Base-by-base conservation (phyloP, 164 flowering plant genomes). In the Cinnamomum micranthum region DNA sequence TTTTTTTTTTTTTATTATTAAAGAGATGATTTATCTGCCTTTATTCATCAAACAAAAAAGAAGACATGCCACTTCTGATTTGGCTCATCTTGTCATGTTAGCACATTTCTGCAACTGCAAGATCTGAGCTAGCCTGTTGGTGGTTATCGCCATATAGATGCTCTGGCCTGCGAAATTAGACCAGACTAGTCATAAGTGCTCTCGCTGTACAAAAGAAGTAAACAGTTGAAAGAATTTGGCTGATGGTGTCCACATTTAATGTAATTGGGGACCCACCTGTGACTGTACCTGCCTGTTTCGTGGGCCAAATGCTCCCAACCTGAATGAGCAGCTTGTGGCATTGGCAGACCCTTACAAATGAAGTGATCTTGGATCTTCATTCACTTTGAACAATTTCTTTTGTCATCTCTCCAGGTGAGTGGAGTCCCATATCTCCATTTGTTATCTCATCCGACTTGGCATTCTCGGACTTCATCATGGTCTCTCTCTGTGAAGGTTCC, bases 381-480 rank as follows among this genome's bases (percentile, higher is more conserved):
- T 64, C 67, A 25, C 67, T n/a, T n/a, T n/a, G n/a, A n/a, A 28
- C 33, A 13, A 24, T 27, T 33, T 67, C n/a, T 67, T 7, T 31
- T 7, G 33, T 67, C 28, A 31, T 67, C 3, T 35, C 22, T 67
- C 71, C 80, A 91, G 97, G 92, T 88, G 55, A 69, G 70, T 33
- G 75, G 83, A 76, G 90, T 90, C 20, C 90, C 95, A 2, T 91
- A 88, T 84, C 87, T 93, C 35, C 93, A 86, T 73, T 81, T 93
- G 84, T 72, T 85, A 73, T 87, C 97, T 59, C 91, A 91, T 81
- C 93, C 98, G 19, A 92, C 97, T 25, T 93, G 99, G 98, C 87
- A 91, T 83, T 91, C 99, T 78, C 90, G 98, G 41, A 89, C 84
- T 55, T 93, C 99, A 73, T 87, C 97, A 33, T 95, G 99, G 99